A percentile compares a stretch with the other conserved stretches of the same genome.
Conservation (phyloP, 768 basidiomycete genomes). For the Mycena leptocephala region DNA sequence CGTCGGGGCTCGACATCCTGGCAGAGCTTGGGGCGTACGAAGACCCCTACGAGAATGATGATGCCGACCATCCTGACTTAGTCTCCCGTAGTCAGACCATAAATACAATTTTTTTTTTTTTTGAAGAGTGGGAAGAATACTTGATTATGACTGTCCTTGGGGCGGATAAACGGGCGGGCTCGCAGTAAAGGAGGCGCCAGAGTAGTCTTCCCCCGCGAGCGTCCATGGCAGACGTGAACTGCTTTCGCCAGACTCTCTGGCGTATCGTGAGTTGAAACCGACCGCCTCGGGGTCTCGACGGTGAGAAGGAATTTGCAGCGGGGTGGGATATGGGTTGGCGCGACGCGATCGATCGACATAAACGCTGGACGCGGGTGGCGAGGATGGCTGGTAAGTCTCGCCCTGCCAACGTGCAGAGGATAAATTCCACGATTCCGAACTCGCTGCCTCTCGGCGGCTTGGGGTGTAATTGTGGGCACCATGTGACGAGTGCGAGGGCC, state of each 20-base stretch:
- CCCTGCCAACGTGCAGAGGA: conserved; percentile 55
- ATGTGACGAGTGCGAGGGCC: conserved; percentile 16
- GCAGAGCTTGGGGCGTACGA: conserved; percentile 53
- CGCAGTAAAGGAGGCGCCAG: conserved; percentile 2
- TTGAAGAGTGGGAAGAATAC: no score
- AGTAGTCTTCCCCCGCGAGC: conserved; percentile 13
- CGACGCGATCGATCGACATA: conserved; percentile 56
- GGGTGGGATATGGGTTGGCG: conserved; percentile 51
- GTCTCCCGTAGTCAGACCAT: no score
- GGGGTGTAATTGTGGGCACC: conserved; percentile 12
- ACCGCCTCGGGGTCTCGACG: conserved; percentile 32
- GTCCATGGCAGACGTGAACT: conserved; percentile 26
- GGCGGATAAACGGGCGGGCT: conserved; percentile 7
- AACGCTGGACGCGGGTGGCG: conserved; percentile 33
- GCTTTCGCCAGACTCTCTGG: conserved; percentile 25
- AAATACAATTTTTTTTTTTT: no score
- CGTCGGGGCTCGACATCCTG: conserved; percentile 60
- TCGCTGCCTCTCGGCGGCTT: conserved; percentile 11
- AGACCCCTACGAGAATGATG: conserved; percentile 51
- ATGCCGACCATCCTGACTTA: conserved; percentile 23
- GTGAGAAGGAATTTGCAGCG: conserved; percentile 28
- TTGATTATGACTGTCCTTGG: conserved; percentile 30
- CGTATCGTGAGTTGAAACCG: conserved; percentile 23
- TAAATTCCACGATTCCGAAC: conserved; percentile 24
- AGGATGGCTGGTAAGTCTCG: conserved; percentile 49